phyloP scores from a whole-genome alignment of 306 rosid genomes.

The Rubus idaeus region DNA sequence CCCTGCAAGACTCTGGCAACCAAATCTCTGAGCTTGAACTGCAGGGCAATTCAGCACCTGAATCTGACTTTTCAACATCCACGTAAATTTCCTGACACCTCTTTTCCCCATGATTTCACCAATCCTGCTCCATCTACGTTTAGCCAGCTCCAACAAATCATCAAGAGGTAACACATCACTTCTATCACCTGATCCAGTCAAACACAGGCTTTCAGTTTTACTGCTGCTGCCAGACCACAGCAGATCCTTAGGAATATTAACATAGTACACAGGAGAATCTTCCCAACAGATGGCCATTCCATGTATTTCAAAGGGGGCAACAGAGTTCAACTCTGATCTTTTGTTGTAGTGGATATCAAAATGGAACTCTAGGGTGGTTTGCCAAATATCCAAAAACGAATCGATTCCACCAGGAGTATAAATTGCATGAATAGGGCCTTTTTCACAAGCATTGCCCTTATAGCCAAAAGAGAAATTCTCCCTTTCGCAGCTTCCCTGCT shows the following conservation, averaged over 20 bases:
- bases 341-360: constrained; percentile 81
- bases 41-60: constrained; percentile 79
- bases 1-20: constrained; percentile 46
- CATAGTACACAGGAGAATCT: constrained; percentile 75
- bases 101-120: constrained; percentile 57
- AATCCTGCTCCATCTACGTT: constrained; percentile 72
- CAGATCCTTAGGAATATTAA: constrained; percentile 85
- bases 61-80: constrained; percentile 91
- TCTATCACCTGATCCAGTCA: constrained; percentile 42
- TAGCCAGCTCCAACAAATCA: constrained; percentile 47
- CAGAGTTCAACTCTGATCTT: constrained; percentile 61
- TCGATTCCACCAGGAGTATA: constrained; percentile 73
- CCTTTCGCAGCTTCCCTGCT: constrained; percentile 31
- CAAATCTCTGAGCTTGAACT: constrained; percentile 70
- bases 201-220: constrained; percentile 36
- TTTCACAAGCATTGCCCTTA: constrained; percentile 37
- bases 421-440: constrained; percentile 75
- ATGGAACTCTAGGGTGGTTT: constrained; percentile 58
- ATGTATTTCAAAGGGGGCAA: constrained; percentile 68
- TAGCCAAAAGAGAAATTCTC: constrained; percentile 34
- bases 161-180: constrained; percentile 44
- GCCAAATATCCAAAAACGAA: constrained; percentile 88
- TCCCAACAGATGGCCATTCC: constrained; percentile 97
- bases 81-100: constrained; percentile 64
- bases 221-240: constrained; percentile 46